Conservation (phyloP, 306 rosid genomes). For the Acacia confusa region DNA sequence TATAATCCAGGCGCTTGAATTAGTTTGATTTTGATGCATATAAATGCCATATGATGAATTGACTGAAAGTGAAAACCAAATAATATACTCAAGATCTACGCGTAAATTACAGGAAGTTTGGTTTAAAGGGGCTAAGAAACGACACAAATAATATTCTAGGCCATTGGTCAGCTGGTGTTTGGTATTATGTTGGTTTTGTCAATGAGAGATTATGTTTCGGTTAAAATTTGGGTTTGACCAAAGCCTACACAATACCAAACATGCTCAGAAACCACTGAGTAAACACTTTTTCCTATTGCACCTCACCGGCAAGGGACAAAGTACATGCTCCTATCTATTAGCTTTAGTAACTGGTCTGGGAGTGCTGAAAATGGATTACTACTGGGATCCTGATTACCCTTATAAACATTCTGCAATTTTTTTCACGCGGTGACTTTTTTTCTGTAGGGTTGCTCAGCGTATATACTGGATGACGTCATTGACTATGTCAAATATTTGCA, state of each 20-base stretch:
- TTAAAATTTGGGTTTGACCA: background rate
- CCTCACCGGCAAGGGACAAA: background rate
- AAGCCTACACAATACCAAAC: background rate
- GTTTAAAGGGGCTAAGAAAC: background rate
- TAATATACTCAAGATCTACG: background rate
- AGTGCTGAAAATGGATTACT: background rate
- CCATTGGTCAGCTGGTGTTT: background rate
- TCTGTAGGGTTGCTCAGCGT: slow-evolving; percentile 68
- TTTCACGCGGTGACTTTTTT: slow-evolving; percentile 24
- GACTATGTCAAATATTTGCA: slow-evolving; percentile 83
- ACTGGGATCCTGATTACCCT: background rate
- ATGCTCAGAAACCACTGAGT: background rate
- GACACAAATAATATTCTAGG: background rate
- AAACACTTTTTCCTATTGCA: background rate
- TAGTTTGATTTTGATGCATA: background rate
- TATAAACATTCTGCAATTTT: background rate
- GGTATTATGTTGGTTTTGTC: background rate
- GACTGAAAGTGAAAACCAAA: background rate
- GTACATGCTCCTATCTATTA: background rate
- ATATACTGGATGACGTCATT: slow-evolving; percentile 67
- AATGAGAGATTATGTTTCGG: background rate
- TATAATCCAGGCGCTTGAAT: background rate
- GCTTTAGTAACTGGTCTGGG: slow-evolving; percentile 10
- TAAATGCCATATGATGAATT: background rate
- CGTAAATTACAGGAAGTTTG: background rate